These are phyloP conservation scores for Fusarium floridanum DNA, from an alignment of 2,329 filamentous ascomycete species.

Conservation along the genomic window DNA sequence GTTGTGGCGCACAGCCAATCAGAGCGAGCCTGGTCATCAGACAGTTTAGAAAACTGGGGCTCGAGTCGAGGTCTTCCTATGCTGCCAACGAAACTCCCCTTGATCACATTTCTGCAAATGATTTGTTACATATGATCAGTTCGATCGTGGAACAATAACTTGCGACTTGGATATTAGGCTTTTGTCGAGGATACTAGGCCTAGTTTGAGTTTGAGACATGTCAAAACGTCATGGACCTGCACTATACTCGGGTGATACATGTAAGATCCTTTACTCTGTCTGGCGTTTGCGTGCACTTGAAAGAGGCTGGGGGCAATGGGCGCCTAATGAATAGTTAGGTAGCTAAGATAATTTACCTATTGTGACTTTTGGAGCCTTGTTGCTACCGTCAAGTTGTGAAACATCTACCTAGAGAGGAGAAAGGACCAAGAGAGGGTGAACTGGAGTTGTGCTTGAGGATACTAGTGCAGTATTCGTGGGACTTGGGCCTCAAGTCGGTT, in stretches of 20 bases:
- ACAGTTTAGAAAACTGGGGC: neutral
- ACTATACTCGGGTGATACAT: neutral
- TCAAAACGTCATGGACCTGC: neutral
- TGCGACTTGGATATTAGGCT: neutral
- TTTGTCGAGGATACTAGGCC: neutral
- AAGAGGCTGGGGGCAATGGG: neutral
- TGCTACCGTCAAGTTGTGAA: neutral
- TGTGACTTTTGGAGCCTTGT: neutral
- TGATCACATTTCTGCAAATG: neutral
- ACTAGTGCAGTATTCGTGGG: neutral
- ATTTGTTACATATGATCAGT: neutral
- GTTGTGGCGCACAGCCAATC: conserved; percentile 20
- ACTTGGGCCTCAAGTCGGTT: neutral
- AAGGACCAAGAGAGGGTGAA: neutral
- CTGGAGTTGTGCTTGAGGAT: neutral
- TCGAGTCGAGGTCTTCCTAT: neutral
- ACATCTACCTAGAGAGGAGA: neutral
- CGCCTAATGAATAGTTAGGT: too few species aligned
- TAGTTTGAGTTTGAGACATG: neutral
- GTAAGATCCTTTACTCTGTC: neutral
- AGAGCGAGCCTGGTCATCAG: conserved; percentile 9
- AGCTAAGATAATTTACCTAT: neutral
- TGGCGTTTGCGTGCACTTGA: neutral
- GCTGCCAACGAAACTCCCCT: neutral
- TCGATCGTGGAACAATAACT: neutral